Evolutionary conservation across 106 monocot genomes (phyloP).

Genomic region (Allium cepa): DNA sequence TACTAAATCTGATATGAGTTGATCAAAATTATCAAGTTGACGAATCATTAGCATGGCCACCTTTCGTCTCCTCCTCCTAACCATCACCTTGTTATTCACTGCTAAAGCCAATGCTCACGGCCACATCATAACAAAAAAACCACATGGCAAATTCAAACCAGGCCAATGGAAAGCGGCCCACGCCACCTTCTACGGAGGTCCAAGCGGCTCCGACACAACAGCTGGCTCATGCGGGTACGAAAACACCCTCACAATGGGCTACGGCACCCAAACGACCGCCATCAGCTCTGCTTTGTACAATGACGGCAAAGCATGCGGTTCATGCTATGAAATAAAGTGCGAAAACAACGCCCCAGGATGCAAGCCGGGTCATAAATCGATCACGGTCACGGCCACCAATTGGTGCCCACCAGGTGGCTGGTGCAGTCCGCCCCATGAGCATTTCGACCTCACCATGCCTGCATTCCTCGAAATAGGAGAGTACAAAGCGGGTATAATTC

Average conservation of each 20-base stretch:
- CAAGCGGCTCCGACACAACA: constrained; percentile 8
- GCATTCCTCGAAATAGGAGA: constrained; percentile 20
- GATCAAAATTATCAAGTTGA: neutral
- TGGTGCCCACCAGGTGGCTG: constrained; percentile 52
- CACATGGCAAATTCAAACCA: neutral
- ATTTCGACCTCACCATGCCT: constrained; percentile 36
- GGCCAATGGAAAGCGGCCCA: neutral
- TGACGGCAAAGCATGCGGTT: constrained; percentile 34
- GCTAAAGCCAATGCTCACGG: neutral
- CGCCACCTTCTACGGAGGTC: constrained; percentile 19
- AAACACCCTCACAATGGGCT: constrained; percentile 29
- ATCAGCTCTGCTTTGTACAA: constrained; percentile 72
- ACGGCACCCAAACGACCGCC: constrained; percentile 44
- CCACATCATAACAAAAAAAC: neutral
- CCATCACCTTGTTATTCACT: neutral
- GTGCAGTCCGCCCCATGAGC: constrained; percentile 41
- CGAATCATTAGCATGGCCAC: neutral
- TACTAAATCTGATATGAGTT: neutral
- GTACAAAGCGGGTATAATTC: constrained; percentile 28
- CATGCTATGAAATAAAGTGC: constrained; percentile 36
- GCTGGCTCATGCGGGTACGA: constrained; percentile 48
- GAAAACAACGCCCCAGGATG: constrained; percentile 16
- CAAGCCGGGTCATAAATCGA: constrained; percentile 19
- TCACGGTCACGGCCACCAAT: constrained; percentile 47
- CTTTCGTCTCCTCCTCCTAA: neutral